These are phyloP conservation scores for Fraxinus ornus DNA, from an alignment of 305 asterid genomes.

Conservation along the genomic window DNA sequence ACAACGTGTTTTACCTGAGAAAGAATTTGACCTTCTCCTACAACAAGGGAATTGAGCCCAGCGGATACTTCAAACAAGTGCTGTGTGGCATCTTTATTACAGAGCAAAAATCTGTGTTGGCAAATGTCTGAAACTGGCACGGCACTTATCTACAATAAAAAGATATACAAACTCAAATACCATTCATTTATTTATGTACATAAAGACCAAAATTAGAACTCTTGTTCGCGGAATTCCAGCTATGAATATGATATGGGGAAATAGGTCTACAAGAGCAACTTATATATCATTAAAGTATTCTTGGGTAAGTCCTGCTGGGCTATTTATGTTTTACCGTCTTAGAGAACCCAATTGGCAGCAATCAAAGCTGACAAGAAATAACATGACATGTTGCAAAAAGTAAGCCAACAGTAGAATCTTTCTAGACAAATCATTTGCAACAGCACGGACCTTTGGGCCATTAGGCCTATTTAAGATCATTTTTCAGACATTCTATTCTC, in stretches of 20 bases:
- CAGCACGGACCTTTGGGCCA: not conserved
- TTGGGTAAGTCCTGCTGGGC: not conserved
- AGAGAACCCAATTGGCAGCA: not conserved
- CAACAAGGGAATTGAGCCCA: constrained; percentile 86
- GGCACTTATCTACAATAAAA: constrained; percentile 59
- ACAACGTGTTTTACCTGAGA: constrained; percentile 92
- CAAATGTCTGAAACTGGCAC: constrained; percentile 68
- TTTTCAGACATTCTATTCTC: not conserved
- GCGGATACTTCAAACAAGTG: constrained; percentile 87
- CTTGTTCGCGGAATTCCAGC: not conserved
- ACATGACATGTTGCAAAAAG: not conserved
- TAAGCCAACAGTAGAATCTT: not conserved
- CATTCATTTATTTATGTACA: constrained; percentile 2
- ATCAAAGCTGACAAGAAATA: not conserved
- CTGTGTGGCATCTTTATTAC: constrained; percentile 58
- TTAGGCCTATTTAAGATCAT: not conserved
- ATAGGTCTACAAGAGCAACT: not conserved
- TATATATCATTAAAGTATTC: not conserved
- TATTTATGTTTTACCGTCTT: not conserved
- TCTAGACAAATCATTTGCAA: not conserved
- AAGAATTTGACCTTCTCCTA: constrained; percentile 94
- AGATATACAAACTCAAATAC: constrained; percentile 12
- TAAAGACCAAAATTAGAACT: not conserved
- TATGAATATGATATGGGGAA: constrained; percentile 13
- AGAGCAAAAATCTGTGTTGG: constrained; percentile 62